Evolutionary conservation across 1,284 basidiomycete species (phyloP).

Genomic region (Cryptococcus depauperatus): DNA sequence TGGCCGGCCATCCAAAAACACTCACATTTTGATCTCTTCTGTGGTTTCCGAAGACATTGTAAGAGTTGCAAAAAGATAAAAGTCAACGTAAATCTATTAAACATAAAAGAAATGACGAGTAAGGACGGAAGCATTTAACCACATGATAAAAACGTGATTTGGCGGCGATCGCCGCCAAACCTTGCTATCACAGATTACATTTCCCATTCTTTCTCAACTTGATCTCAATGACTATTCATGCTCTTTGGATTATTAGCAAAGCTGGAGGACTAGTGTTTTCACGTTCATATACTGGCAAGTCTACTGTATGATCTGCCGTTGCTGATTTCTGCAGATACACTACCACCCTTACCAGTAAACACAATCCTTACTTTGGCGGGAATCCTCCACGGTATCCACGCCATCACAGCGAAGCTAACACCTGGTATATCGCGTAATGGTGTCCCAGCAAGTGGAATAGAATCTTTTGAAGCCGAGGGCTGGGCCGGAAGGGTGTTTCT

Average conservation of each 20-base stretch:
- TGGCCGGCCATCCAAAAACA: too few species aligned
- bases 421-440: conserved; percentile 51
- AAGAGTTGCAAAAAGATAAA: background rate
- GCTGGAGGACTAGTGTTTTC: conserved; percentile 95
- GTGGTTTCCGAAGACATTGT: too few species aligned
- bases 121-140: too few species aligned
- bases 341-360: conserved; percentile 83
- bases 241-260: conserved; percentile 83
- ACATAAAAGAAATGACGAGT: too few species aligned
- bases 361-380: conserved; percentile 95
- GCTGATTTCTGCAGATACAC: conserved; percentile 56
- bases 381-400: conserved; percentile 95
- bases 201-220: too few species aligned
- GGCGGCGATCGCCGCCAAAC: background rate
- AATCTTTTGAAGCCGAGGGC: conserved; percentile 87
- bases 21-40: too few species aligned
- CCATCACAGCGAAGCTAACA: conserved; percentile 86
- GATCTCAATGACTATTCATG: conserved; percentile 30
- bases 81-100: too few species aligned
- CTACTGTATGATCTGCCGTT: background rate
- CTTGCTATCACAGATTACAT: too few species aligned
- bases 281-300: conserved; percentile 60
- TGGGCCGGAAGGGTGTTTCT: conserved; percentile 51
- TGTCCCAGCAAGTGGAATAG: conserved; percentile 55
- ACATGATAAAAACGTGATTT: too few species aligned